Conservation (phyloP, 2,329 filamentous ascomycete species). For the Alternaria sp. region DNA sequence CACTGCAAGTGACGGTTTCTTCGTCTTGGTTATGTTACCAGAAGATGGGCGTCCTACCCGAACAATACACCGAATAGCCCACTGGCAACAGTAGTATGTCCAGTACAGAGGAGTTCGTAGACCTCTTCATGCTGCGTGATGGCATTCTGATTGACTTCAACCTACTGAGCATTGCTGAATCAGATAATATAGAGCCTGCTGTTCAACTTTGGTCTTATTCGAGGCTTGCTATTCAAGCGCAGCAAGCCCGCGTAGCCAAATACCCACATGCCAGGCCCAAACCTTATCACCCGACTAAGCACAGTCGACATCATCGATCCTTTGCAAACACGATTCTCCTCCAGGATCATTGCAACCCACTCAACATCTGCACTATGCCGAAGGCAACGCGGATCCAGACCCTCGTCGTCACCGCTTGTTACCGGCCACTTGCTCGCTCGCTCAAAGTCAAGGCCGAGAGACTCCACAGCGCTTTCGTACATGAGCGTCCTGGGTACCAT, state of each 20-base stretch:
- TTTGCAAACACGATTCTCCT: slow-evolving; percentile 3
- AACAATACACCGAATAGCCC: not conserved
- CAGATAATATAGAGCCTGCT: not conserved
- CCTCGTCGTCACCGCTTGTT: slow-evolving; percentile 5
- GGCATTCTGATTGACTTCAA: not conserved
- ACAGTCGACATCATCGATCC: not conserved
- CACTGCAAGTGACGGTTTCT: not conserved
- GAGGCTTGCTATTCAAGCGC: not conserved
- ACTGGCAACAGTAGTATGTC: not conserved
- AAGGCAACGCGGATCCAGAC: not conserved
- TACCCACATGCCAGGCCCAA: not conserved
- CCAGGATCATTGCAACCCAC: not conserved
- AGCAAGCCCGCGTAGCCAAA: not conserved
- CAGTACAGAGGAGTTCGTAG: not conserved
- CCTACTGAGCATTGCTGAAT: not conserved
- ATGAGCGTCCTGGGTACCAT: not conserved
- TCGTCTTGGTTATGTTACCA: not conserved
- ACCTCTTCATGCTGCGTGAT: not conserved
- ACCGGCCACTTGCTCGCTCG: not conserved
- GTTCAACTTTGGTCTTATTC: not conserved
- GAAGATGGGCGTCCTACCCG: not conserved
- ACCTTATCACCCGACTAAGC: not conserved
- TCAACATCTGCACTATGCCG: not conserved
- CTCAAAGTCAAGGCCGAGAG: not conserved
- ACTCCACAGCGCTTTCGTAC: not conserved